Evolutionary conservation across 257 asterid genomes (phyloP), one percentile per base, ranked within the genome.

Genomic region (Verbena officinalis): DNA sequence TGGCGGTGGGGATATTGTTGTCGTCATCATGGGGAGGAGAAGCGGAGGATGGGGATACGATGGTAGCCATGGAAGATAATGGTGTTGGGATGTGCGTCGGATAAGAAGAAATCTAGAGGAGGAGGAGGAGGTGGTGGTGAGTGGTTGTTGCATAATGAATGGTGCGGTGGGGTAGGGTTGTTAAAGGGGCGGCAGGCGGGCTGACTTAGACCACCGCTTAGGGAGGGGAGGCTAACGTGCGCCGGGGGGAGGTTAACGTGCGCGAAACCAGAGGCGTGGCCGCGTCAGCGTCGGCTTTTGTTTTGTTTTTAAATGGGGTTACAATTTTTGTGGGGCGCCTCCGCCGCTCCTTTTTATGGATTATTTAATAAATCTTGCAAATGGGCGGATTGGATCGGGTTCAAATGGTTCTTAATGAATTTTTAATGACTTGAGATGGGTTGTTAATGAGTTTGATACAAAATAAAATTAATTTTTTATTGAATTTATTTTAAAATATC

Each of bases 191-290:
- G 44, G 44, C 75, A 23, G 44, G 44, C 75, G 69, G 78, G 78
- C 34, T 72, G 76, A 68, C 52, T 72, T 46, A 75, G 84, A 77
- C 86, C 77, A 79, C 95, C 88, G 88, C 78, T 74, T 74, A 64
- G 77, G 79, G 59, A 68, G 70, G 78, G 79, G 40, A 7, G 40
- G 40, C 11, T 36, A 36, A 36, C 40, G 40, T 36, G 40, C 40
- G 40, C 40, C 40, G 40, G 40, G 9, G 36, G 36, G 7, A 31
- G 59, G 75, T 67, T 76, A 73, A 69, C 63, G 69, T 76, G 80
- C 81, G 82, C 80, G 62, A 74, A 68, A 62, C 67, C 61, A 49
- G 78, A 71, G 72, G 65, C 65, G 73, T 46, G 73, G 62, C 44
- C 4, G 62, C 67, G 33, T 62, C 36, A 55, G 50, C 20, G 72